Percentiles rank a stretch among this genome's conserved stretches.
Conservation (phyloP, 345 rosid genomes). For the Durio zibethinus region DNA sequence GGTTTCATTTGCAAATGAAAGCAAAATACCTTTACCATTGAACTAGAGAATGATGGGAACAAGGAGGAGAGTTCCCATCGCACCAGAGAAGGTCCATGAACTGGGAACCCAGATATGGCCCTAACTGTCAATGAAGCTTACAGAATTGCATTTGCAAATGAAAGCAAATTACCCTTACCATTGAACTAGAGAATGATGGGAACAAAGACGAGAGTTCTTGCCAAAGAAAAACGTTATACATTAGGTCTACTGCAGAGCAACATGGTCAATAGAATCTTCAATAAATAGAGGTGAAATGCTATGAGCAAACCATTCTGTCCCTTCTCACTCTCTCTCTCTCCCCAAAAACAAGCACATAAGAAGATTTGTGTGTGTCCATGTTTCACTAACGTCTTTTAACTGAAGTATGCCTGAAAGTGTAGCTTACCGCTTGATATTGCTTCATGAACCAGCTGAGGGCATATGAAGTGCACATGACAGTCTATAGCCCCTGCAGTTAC, state of each 20-base stretch:
- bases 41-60: background rate
- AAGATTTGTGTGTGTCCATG: background rate
- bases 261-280: background rate
- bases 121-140: background rate
- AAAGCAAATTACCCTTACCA: background rate
- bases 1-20: background rate
- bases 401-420: slow-evolving; percentile 4
- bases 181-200: background rate
- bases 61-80: background rate
- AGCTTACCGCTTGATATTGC: slow-evolving; percentile 95
- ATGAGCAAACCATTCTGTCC: background rate
- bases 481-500: slow-evolving; percentile 95
- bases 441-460: slow-evolving; percentile 87
- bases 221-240: background rate
- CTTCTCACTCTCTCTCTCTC: background rate
- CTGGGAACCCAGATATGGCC: background rate
- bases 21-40: background rate
- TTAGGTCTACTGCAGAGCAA: background rate
- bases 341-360: background rate
- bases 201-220: background rate
- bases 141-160: background rate
- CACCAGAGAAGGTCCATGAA: background rate
- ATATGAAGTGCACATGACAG: slow-evolving; percentile 95
- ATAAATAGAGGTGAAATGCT: background rate
- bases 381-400: background rate